Base-by-base conservation (phyloP, 2,329 filamentous ascomycete genomes). In the Colletotrichum gigasporum region DNA sequence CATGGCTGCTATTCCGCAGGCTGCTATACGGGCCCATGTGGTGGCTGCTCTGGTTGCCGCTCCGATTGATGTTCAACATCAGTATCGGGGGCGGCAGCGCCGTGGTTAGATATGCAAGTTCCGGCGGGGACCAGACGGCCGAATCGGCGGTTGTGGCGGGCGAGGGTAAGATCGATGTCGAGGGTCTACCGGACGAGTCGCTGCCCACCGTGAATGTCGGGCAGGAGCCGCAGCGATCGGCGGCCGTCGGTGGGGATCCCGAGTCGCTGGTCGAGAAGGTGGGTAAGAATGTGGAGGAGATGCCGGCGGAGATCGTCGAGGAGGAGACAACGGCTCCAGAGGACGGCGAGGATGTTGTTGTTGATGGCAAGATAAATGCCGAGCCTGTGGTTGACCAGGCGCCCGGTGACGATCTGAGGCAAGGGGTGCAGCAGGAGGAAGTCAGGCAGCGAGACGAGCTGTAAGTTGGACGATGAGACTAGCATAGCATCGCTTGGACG, bases 11-110 rank as follows among this genome's bases (percentile, higher is more conserved):
- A 6, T 97, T 96, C 73, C 84, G 96, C 26, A 83, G 96, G 44
- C 82, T 95, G 39, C 74, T 99, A 7, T 99, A 96, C 80, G 95
- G 96, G 0, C 96, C 96, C 1, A 78, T 93, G 61, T 96, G 92
- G 90, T 96, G 93, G 92, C 82, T 98, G 20, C 78, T 97, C 22
- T 95, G 92, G 87, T 81, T 96, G 61, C 95, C 95, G 2, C 70
- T 95, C n/a, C 89, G 89, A 71, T 75, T 92, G 18, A 67, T 90
- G 10, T 90, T 90, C 71, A 88, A 85, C 26, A 75, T 87, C 54
- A 75, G 85, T 12, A 81, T 89, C 63, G 82, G 83, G 14, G 79
- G 89, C 3, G 77, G 91, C 20, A 82, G 82, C 30, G 82, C 79
- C 2, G 77, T 89, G 12, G 82, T 86, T 71, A 72, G 50, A 69